A percentile compares a stretch with the other conserved stretches of the same genome.
These are phyloP conservation scores for Allomyces macrogynus DNA, from an alignment of 192 early-diverging fungal genomes.

Conservation along the genomic window DNA sequence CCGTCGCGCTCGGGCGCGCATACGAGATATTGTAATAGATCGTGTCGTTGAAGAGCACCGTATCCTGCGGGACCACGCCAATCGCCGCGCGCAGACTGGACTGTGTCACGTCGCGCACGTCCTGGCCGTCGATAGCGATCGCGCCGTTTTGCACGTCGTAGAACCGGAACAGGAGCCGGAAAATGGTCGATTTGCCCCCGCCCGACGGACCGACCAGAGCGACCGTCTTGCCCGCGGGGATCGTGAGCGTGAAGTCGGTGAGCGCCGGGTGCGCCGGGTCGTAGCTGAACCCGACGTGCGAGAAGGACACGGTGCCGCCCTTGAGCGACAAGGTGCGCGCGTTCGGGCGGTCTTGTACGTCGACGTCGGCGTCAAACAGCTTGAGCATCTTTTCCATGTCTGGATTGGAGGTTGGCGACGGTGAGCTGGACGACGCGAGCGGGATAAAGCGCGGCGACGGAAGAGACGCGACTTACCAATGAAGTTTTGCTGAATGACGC, in stretches of 20 bases:
- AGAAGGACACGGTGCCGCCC: conserved; percentile 42
- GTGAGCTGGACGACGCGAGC: no score
- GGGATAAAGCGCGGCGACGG: conserved; percentile 10
- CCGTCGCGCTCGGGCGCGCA: conserved; percentile 27
- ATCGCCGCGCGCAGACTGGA: conserved; percentile 55
- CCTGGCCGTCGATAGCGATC: conserved; percentile 73
- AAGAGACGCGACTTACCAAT: conserved; percentile 7
- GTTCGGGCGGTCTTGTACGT: conserved; percentile 41
- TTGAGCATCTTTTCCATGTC: conserved; percentile 98
- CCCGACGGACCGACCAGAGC: conserved; percentile 65
- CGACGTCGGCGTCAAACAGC: conserved; percentile 40
- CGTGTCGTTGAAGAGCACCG: conserved; percentile 89
- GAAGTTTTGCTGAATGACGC: conserved; percentile 80
- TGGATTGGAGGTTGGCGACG: conserved; percentile 6
- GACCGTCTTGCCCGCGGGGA: conserved; percentile 47
- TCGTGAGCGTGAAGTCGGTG: conserved; percentile 42
- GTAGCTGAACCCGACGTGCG: conserved; percentile 47
- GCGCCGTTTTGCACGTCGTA: conserved; percentile 67
- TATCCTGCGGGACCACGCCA: conserved; percentile 92
- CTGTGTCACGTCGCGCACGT: conserved; percentile 43
- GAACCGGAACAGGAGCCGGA: conserved; percentile 70
- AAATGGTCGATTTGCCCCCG: conserved; percentile 49
- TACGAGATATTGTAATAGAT: conserved; percentile 90
- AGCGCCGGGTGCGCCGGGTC: conserved; percentile 49
- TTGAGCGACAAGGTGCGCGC: conserved; percentile 32